Conservation (phyloP, 192 early-diverging fungal genomes). For the Backusella sp. region DNA sequence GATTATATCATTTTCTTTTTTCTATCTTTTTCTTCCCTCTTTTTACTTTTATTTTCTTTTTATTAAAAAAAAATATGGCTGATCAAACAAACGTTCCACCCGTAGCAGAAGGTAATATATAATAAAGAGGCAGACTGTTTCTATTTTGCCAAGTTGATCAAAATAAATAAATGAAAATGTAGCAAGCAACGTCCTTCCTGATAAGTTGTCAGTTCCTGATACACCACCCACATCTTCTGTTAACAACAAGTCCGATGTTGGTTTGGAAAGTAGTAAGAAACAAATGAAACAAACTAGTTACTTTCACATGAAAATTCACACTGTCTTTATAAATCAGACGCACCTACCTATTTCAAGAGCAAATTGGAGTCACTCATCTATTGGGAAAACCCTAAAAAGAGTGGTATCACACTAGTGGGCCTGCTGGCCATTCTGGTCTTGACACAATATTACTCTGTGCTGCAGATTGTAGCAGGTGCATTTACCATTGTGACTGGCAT, state of each 20-base stretch:
- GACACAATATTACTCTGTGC: conserved; percentile 32
- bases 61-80: not conserved
- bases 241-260: not conserved
- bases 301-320: not conserved
- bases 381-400: conserved; percentile 32
- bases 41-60: conserved; percentile 5
- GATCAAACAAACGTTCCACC: conserved; percentile 4
- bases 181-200: not conserved
- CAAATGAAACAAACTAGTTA: not conserved
- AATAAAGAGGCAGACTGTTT: not conserved
- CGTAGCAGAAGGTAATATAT: not conserved
- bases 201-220: not conserved
- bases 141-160: not conserved
- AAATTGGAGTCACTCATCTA: conserved; percentile 20
- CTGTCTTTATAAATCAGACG: not conserved
- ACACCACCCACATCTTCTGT: not conserved
- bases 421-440: conserved; percentile 21
- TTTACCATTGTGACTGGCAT: conserved; percentile 32
- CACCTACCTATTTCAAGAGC: conserved; percentile 22
- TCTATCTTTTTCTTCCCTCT: not conserved
- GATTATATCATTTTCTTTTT: not conserved
- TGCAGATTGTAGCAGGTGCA: conserved; percentile 24
- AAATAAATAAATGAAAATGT: not conserved
- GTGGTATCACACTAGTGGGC: conserved; percentile 3
- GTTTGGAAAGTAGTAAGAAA: not conserved